Evolutionary conservation across 2,329 filamentous ascomycete species (phyloP), one percentile per base, ranked within the genome.

Genomic region (Lasiodiplodia citricola): DNA sequence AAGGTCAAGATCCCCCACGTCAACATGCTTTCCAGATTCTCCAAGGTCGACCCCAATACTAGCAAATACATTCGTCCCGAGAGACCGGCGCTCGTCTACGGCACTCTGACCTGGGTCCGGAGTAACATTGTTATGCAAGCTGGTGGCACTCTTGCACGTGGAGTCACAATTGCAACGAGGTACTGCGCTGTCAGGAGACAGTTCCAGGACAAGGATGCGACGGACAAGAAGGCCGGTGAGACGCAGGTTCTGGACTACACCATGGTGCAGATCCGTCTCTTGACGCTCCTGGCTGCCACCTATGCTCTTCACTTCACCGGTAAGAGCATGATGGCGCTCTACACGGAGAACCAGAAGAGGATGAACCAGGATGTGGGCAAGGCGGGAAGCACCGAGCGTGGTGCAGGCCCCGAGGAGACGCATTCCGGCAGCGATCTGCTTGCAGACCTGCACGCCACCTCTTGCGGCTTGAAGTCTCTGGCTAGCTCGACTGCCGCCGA

Each of bases 231-330:
- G 70, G 77, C 81, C 28, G 87, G 87, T 5, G 92, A 94, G 81
- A 93, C 89, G 76, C 90, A 91, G 73, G 92, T 94, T 1, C 83
- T 94, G 35, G 91, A 94, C 82, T 94, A 94, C 80, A 92, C 91
- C 71, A 93, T 92, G 88, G 91, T 94, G 8, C 91, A 93, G 77
- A 87, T 91, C 74, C 87, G 92, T 58, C 83, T 94, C 2, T 82
- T 94, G 25, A 91, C 92, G 1, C 83, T 94, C 3, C 82, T 94
- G 10, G 91, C 91, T 0, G 87, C 91, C 2, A 91, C 90, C 1
- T 94, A 91, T 72, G 91, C 92, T n/a, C 83, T 94, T 14, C 91
- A 93, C 78, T 94, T 93, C 76, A 93, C 92, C 23, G 91, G 92
- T 38, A 88, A 90, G 68, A 87, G 87, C 47, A 94, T 94, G 91